phyloP scores from a whole-genome alignment of 2,329 filamentous ascomycete species.

The Moelleriella libera region DNA sequence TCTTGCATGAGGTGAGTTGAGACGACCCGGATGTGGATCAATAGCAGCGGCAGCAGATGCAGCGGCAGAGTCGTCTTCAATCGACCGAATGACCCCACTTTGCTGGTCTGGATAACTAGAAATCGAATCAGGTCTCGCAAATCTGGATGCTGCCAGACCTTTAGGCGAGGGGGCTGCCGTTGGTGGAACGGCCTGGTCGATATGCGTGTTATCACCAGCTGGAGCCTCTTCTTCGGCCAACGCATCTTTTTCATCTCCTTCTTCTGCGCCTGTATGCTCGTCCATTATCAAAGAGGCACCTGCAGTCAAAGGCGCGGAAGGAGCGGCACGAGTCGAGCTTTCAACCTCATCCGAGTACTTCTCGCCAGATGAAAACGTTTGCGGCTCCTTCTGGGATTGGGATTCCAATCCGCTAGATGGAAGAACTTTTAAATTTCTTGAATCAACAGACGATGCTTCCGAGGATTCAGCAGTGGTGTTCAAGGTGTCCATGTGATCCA shows the following conservation, averaged over 20 bases:
- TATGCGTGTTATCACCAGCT: conserved; percentile 6
- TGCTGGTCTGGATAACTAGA: conserved; percentile 9
- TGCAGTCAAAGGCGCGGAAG: too few relatives aligned
- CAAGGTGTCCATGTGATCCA: conserved; percentile 40
- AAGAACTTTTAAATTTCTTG: conserved; percentile 5
- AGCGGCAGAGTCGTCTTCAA: conserved; percentile 11
- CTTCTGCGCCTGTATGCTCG: conserved; percentile 12
- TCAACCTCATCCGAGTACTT: conserved; percentile 31
- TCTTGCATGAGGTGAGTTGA: too few relatives aligned
- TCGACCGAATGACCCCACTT: conserved; percentile 14
- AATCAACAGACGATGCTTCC: conserved; percentile 35
- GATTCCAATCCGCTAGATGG: too few relatives aligned
- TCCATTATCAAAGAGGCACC: too few relatives aligned
- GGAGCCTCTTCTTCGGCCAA: neutral
- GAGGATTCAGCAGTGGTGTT: conserved; percentile 37
- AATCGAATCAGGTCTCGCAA: conserved; percentile 24
- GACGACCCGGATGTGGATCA: conserved; percentile 4
- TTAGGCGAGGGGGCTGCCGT: conserved; percentile 19
- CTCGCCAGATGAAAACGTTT: conserved; percentile 34
- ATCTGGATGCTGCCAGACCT: conserved; percentile 29
- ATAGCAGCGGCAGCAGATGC: neutral
- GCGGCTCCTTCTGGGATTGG: conserved; percentile 30
- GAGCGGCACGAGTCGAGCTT: too few relatives aligned
- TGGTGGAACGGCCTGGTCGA: conserved; percentile 8
- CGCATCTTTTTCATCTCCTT: conserved; percentile 34